Evolutionary conservation across 176 grass and related monocot genomes (phyloP), one percentile per base, ranked within the genome.

Genomic region (Bothriochloa decipiens): DNA sequence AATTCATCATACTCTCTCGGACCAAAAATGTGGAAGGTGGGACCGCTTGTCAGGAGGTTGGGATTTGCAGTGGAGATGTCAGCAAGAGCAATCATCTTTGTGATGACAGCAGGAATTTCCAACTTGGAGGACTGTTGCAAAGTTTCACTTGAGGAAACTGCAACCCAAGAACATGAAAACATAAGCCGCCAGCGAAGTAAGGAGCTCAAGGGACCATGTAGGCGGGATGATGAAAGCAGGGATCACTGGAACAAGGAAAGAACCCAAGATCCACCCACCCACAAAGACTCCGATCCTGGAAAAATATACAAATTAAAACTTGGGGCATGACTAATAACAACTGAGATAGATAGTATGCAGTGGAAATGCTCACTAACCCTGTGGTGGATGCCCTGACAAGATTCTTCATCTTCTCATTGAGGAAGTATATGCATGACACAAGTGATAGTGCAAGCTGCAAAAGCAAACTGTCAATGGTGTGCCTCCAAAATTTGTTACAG

Each of bases 401-500:
- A 73, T 92, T 88, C 68, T 98, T 98, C 93, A 95, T 95, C 88
- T 95, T 98, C 7, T 94, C 91, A 41, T 95, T 98, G 43, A 98
- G 93, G n/a, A 98, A 95, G 60, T 91, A 95, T 79, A 98, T 86
- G 74, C 96, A 98, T 12, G 91, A 82, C 12, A 89, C 6, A 3
- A 98, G 85, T 80, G 93, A 92, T 39, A 98, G 70, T 7, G 89
- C 89, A 83, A 98, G 89, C 96, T 95, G 87, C 77, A 84, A 72
- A 72, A 88, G 28, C 86, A 58, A 86, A 65, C 8, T 11, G 64
- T 82, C 43, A 85, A 76, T 63, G 9, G 4, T 5, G 0, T 50
- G 3, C 15, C 20, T 27, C 36, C 27, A 33, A 78, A 83, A 3
- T 47, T 60, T 46, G 46, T 39, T 73, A 67, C 57, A 85, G 57